phyloP scores from a whole-genome alignment of 768 basidiomycete genomes.

The Psilocybe cyanescens region DNA sequence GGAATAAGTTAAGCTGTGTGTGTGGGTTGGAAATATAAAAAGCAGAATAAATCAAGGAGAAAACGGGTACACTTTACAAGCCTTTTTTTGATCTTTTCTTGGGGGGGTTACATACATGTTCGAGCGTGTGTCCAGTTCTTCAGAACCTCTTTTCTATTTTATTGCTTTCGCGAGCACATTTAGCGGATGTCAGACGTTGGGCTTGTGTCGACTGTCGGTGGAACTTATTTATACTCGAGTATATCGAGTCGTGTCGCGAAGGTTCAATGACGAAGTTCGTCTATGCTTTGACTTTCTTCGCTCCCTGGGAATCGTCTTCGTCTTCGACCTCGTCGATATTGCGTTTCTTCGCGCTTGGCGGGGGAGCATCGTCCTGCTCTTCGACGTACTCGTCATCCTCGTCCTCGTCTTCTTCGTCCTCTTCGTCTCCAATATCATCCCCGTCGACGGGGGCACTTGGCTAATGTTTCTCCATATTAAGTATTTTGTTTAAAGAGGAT shows the following conservation, averaged over 20 bases:
- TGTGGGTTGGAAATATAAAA: not conserved
- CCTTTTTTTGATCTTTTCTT: not conserved
- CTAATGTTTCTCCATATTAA: slow-evolving; percentile 17
- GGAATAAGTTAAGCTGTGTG: not conserved
- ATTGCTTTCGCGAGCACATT: not conserved
- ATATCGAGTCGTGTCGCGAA: not conserved
- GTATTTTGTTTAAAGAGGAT: not conserved
- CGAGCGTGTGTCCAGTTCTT: not conserved
- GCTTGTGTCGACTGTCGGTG: not conserved
- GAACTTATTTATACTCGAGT: not conserved
- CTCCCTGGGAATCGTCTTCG: slow-evolving; percentile 34
- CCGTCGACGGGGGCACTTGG: slow-evolving; percentile 32
- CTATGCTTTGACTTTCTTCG: slow-evolving; percentile 47
- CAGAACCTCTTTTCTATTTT: not conserved
- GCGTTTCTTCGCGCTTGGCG: slow-evolving; percentile 37
- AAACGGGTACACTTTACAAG: slow-evolving; percentile 6
- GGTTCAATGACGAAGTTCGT: not conserved
- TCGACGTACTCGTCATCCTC: slow-evolving; percentile 37
- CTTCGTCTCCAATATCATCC: slow-evolving; percentile 27
- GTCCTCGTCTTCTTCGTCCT: slow-evolving; percentile 25
- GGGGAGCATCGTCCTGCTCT: slow-evolving; percentile 24
- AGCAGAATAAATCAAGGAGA: slow-evolving; percentile 8
- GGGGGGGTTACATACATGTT: not conserved
- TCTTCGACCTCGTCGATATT: slow-evolving; percentile 34
- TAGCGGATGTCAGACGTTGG: too few relatives aligned